Evolutionary conservation across 768 basidiomycete genomes (phyloP), one percentile per base, ranked within the genome.

Genomic region (Kwoniella botswanensis): DNA sequence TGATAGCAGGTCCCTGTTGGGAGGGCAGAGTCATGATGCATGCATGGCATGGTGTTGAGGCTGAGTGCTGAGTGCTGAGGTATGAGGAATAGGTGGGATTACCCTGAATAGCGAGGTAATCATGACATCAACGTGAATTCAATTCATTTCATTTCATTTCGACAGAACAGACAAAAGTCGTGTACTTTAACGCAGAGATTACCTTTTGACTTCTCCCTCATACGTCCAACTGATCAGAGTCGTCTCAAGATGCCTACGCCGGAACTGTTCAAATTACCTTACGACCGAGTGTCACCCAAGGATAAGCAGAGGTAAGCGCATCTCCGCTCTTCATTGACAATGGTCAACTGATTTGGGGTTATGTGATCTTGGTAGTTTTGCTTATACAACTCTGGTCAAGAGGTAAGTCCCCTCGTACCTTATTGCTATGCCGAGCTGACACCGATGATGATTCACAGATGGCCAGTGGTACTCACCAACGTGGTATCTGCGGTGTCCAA

Each of bases 401-500:
- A 41, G 77, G 73, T 75, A 65, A 6, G 53, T 21, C 13, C 10
- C 17, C 13, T 60, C 4, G 15, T 26, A 18, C 62, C 1, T 4
- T 50, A 24, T 46, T 44, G 41, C 21, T 55, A 22, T 52, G 4
- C 35, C 35, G 35, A 35, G 3, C 35, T 35, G 35, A 35, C 35
- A 35, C 35, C 6, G 35, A 35, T 35, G 35, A 35, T 35, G 6
- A 4, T 7, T 55, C 26, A 12, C 24, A 93, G 93, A 90, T 86
- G 86, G 86, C 86, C 86, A 3, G 86, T 91, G 58, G 96, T 98
- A 77, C 87, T 95, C 65, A 93, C 94, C 1, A 86, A 84, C 18
- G 86, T 93, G 57, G 90, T 96, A 72, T 92, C 94, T 82, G 88
- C 89, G 55, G 80, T 98, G 54, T 88, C 92, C 75, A 87, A 88